Conservation (phyloP, 2,329 filamentous ascomycete genomes). For the Coccinonectria pachysandricola region DNA sequence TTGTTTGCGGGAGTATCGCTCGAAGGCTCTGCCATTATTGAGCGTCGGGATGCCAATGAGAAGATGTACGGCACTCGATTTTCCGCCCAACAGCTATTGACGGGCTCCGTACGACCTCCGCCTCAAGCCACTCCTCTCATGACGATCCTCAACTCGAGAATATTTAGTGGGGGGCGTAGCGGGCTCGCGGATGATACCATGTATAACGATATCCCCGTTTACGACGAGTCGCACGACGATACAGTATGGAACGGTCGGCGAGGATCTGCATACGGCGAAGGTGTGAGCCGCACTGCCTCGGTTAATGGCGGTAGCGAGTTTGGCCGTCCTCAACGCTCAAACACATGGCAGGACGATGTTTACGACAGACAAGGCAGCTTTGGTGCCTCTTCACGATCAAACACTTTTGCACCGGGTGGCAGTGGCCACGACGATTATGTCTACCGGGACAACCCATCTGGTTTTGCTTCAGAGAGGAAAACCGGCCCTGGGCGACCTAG, state of each 20-base stretch:
- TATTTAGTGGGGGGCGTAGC: constrained; percentile 60
- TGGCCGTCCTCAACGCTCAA: constrained; percentile 49
- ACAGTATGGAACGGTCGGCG: constrained; percentile 72
- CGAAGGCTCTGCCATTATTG: constrained; percentile 86
- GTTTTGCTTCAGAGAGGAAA: constrained; percentile 25
- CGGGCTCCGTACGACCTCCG: constrained; percentile 67
- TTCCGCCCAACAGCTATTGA: constrained; percentile 73
- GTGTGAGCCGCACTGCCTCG: constrained; percentile 28
- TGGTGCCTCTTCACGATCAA: constrained; percentile 36
- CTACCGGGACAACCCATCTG: constrained; percentile 37
- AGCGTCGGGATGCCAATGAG: constrained; percentile 92
- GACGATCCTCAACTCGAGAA: constrained; percentile 71
- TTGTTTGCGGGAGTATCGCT: constrained; percentile 91
- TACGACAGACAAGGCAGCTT: constrained; percentile 50
- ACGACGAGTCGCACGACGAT: constrained; percentile 73
- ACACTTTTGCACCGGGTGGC: constrained; percentile 35
- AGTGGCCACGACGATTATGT: constrained; percentile 40
- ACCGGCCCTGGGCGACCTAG: constrained; percentile 65
- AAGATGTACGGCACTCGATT: constrained; percentile 82
- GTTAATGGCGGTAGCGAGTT: constrained; percentile 37
- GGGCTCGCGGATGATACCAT: constrained; percentile 48
- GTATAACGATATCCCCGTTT: constrained; percentile 92
- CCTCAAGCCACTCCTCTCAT: constrained; percentile 76
- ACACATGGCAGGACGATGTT: constrained; percentile 65
- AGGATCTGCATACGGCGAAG: constrained; percentile 62